These are phyloP conservation scores for Melanopsichium pennsylvanicum DNA, from an alignment of 1,284 basidiomycete genomes.

Conservation along the genomic window DNA sequence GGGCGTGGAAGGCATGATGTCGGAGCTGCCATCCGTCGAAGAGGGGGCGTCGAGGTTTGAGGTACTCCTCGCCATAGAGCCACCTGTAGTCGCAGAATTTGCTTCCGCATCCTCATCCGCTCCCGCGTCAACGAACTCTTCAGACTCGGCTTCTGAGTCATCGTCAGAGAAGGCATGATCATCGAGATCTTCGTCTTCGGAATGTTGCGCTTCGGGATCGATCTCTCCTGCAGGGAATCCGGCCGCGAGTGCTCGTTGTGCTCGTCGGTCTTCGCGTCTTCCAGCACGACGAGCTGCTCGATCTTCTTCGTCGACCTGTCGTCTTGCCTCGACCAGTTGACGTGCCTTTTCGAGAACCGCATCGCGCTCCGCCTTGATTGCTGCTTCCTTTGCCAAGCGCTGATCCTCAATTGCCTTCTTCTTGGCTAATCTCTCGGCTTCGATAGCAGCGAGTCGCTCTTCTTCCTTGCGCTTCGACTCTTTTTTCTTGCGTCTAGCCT, in stretches of 20 bases:
- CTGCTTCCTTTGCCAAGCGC: slow-evolving; percentile 23
- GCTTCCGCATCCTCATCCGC: slow-evolving; percentile 22
- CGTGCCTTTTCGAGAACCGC: slow-evolving; percentile 37
- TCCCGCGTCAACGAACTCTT: slow-evolving; percentile 38
- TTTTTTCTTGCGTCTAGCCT: slow-evolving; percentile 10
- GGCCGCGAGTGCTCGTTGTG: slow-evolving; percentile 23
- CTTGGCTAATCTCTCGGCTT: slow-evolving; percentile 32
- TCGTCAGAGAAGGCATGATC: slow-evolving; percentile 5
- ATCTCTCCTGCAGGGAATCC: slow-evolving; percentile 28
- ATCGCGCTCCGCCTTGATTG: slow-evolving; percentile 22
- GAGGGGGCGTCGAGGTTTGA: slow-evolving; percentile 35
- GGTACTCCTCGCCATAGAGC: slow-evolving; percentile 23
- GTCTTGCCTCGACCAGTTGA: slow-evolving; percentile 35
- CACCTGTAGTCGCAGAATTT: slow-evolving; percentile 21
- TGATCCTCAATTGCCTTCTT: slow-evolving; percentile 12
- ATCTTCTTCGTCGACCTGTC: slow-evolving; percentile 47
- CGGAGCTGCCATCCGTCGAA: slow-evolving; percentile 42
- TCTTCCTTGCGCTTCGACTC: slow-evolving; percentile 27
- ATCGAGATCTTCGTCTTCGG: slow-evolving; percentile 25
- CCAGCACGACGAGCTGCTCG: slow-evolving; percentile 32
- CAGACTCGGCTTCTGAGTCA: slow-evolving; percentile 24
- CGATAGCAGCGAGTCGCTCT: slow-evolving; percentile 38
- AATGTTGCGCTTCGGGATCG: slow-evolving; percentile 23
- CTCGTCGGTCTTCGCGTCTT: slow-evolving; percentile 25
- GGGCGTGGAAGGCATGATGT: slow-evolving; percentile 42